phyloP scores from a whole-genome alignment of 345 rosid genomes.

The Moricandia arvensis region DNA sequence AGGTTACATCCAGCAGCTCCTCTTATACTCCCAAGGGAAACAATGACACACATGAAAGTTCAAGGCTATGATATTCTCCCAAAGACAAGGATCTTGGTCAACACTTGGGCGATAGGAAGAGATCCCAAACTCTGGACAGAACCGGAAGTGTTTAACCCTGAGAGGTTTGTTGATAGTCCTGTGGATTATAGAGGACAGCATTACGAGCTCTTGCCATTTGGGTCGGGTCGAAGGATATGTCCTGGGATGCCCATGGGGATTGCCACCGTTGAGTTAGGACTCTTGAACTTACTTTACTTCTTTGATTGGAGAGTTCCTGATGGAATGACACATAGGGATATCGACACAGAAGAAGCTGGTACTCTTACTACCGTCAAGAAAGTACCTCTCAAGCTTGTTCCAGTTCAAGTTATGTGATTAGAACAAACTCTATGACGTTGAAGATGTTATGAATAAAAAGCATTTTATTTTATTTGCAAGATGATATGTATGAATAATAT shows the following conservation, averaged over 20 bases:
- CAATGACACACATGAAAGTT: constrained; percentile 45
- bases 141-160: constrained; percentile 49
- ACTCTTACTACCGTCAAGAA: not conserved
- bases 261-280: not conserved
- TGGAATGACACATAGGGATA: not conserved
- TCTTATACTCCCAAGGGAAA: constrained; percentile 53
- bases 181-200: constrained; percentile 55
- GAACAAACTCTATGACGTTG: not conserved
- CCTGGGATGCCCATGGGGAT: not conserved
- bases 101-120: constrained; percentile 48
- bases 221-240: constrained; percentile 17
- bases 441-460: not conserved
- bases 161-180: constrained; percentile 42
- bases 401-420: constrained; percentile 4
- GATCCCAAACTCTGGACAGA: constrained; percentile 45
- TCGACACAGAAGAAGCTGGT: not conserved
- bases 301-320: not conserved
- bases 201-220: constrained; percentile 55
- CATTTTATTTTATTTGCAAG: not conserved
- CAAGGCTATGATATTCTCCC: constrained; percentile 48
- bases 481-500: not conserved
- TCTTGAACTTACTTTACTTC: not conserved
- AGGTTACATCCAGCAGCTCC: constrained; percentile 60
- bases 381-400: not conserved
- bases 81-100: constrained; percentile 41